Evolutionary conservation across 305 asterid genomes (phyloP), one percentile per base, ranked within the genome.

Genomic region (Rubia balearica): DNA sequence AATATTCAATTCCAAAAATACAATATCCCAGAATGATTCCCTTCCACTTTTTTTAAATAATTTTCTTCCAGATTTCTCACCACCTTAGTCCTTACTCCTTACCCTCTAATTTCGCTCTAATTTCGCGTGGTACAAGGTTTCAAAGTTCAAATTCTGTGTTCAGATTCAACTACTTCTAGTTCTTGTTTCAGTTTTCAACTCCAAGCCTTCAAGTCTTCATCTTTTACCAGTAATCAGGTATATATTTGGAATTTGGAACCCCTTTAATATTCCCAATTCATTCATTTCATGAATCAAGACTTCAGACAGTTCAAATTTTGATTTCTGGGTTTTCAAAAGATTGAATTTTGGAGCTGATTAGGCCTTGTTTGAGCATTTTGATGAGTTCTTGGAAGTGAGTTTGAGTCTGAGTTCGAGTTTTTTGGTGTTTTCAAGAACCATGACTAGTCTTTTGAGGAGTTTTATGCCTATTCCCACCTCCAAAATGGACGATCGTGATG

Each of bases 371-470:
- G 57, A 51, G 57, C 57, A 51, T 51, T 51, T 51, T 51, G 9
- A 51, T 51, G 57, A 51, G 21, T 51, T 17, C 57, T 51, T 16
- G 57, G 57, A 51, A 51, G 57, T 16, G 57, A 51, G 21, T 51
- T 51, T 66, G 67, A 71, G 73, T 49, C n/a, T n/a, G n/a, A n/a
- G n/a, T n/a, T 62, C 38, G 33, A 61, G 36, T 13, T 53, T 16
- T 67, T 74, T 69, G 60, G 61, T 51, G 48, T 51, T 80, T 73
- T 72, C 56, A 57, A 60, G 74, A 67, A 33, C 53, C 36, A 89
- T 89, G 97, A 61, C 85, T 53, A 73, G 86, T 69, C 76, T 88
- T 72, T 70, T 84, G 81, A 83, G 80, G 73, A 83, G 82, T 68
- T 42, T 80, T 45, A 76, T 84, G 79, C 86, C 83, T 7, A 79